These are phyloP conservation scores for Coemansia aciculifera DNA, from an alignment of 192 early-diverging fungal species.

Conservation along the genomic window DNA sequence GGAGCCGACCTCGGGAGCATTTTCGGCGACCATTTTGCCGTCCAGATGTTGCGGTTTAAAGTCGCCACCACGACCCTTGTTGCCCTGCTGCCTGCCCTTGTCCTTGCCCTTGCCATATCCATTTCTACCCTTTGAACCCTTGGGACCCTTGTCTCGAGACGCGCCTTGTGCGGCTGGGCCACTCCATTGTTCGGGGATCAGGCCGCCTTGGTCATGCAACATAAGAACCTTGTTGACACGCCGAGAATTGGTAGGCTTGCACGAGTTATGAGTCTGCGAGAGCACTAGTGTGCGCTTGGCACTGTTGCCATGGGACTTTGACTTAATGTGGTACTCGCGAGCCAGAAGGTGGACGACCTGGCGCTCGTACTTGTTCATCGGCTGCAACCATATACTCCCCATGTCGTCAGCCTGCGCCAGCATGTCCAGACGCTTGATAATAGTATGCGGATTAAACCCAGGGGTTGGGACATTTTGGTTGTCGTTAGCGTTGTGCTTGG, in stretches of 20 bases:
- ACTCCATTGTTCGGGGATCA: slow-evolving; percentile 31
- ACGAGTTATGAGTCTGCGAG: slow-evolving; percentile 26
- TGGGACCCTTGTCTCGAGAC: neutral
- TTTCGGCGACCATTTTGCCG: slow-evolving; percentile 43
- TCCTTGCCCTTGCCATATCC: slow-evolving; percentile 14
- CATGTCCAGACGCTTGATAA: slow-evolving; percentile 38
- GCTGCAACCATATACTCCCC: slow-evolving; percentile 50
- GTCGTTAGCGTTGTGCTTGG: neutral
- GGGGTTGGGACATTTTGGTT: slow-evolving; percentile 12
- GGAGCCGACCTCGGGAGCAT: slow-evolving; percentile 42
- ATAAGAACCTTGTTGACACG: slow-evolving; percentile 38
- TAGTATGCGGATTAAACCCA: slow-evolving; percentile 34
- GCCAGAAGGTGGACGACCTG: slow-evolving; percentile 46
- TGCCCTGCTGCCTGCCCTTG: slow-evolving; percentile 3
- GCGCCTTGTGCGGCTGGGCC: slow-evolving; percentile 14
- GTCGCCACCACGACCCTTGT: neutral
- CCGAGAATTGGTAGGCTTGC: slow-evolving; percentile 24
- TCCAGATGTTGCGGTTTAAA: slow-evolving; percentile 3
- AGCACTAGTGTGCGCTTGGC: slow-evolving; percentile 35
- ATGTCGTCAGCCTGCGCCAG: slow-evolving; percentile 29
- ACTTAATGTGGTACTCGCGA: slow-evolving; percentile 47
- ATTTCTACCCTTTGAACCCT: neutral
- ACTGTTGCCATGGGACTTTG: slow-evolving; percentile 46
- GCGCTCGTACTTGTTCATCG: slow-evolving; percentile 48
- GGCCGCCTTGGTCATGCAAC: slow-evolving; percentile 35